Percentiles rank a stretch among this genome's conserved stretches.
phyloP scores from a whole-genome alignment of 2,329 filamentous ascomycete genomes.

The Mollisia scopiformis region DNA sequence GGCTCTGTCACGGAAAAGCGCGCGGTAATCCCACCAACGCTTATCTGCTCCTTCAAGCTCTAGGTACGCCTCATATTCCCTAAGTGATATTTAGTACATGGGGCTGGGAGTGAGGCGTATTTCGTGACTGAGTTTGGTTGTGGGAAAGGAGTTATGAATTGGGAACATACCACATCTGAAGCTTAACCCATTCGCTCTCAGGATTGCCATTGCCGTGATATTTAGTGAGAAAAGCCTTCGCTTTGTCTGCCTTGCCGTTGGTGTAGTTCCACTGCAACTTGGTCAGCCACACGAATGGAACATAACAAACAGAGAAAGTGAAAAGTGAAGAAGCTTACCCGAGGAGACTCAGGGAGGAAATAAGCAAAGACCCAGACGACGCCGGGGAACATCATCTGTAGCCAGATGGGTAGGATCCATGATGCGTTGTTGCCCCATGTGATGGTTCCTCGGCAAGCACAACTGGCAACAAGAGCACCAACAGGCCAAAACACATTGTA shows the following conservation, averaged over 20 bases:
- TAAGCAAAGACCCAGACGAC: constrained; percentile 47
- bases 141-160: not conserved
- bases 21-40: constrained; percentile 58
- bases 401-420: constrained; percentile 55
- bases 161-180: constrained; percentile 42
- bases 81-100: too few relatives aligned
- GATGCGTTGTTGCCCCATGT: constrained; percentile 41
- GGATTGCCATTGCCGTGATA: constrained; percentile 56
- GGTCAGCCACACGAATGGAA: not conserved
- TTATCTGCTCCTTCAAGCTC: constrained; percentile 55
- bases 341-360: constrained; percentile 51
- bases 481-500: constrained; percentile 44
- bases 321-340: constrained; percentile 35
- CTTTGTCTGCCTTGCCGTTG: constrained; percentile 42
- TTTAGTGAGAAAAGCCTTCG: constrained; percentile 44
- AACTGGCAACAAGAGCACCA: constrained; percentile 55
- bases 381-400: constrained; percentile 54
- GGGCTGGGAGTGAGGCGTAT: too few relatives aligned
- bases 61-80: constrained; percentile 51
- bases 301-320: constrained; percentile 28
- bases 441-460: constrained; percentile 53
- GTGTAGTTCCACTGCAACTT: constrained; percentile 41
- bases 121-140: too few relatives aligned
- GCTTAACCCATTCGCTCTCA: constrained; percentile 52
- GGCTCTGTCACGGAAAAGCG: constrained; percentile 51